Percentiles rank a stretch among this genome's conserved stretches.
These are phyloP conservation scores for Carpediemonas membranifera DNA, from an alignment of 78 protist species.

Conservation along the genomic window DNA sequence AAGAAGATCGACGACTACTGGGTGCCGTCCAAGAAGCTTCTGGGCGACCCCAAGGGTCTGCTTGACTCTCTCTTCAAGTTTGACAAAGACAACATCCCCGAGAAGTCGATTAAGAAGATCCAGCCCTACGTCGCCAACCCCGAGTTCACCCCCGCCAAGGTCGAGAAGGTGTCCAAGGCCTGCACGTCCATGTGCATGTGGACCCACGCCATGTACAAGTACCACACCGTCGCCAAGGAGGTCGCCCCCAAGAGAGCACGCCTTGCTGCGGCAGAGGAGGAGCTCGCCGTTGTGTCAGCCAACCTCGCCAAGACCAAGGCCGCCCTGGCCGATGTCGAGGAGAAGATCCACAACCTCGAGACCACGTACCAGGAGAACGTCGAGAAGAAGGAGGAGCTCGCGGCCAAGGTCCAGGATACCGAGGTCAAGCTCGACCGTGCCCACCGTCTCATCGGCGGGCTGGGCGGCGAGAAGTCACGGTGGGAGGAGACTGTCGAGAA, in stretches of 20 bases:
- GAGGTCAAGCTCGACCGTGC: conserved; percentile 54
- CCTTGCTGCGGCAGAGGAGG: neutral
- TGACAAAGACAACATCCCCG: conserved; percentile 57
- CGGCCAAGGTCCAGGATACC: conserved; percentile 24
- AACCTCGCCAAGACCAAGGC: conserved; percentile 7
- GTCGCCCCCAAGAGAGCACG: conserved; percentile 64
- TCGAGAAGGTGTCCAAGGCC: conserved; percentile 50
- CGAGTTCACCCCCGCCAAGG: conserved; percentile 43
- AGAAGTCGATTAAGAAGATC: conserved; percentile 23
- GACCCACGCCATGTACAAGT: conserved; percentile 66
- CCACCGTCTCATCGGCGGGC: conserved; percentile 16
- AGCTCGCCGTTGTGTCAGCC: neutral
- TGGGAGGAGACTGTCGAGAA: conserved; percentile 38
- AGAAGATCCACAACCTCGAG: neutral
- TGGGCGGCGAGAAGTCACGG: conserved; percentile 63
- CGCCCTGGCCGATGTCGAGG: neutral
- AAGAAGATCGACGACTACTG: conserved; percentile 59
- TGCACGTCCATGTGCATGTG: conserved; percentile 67
- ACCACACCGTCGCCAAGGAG: conserved; percentile 39
- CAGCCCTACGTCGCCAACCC: conserved; percentile 42
- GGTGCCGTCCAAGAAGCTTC: conserved; percentile 38
- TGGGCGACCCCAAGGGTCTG: conserved; percentile 35
- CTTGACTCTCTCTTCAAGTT: conserved; percentile 37
- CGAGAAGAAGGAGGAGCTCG: conserved; percentile 40
- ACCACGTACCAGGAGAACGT: conserved; percentile 39